Base-by-base conservation (phyloP, 345 rosid genomes). In the Theobroma cacao region DNA sequence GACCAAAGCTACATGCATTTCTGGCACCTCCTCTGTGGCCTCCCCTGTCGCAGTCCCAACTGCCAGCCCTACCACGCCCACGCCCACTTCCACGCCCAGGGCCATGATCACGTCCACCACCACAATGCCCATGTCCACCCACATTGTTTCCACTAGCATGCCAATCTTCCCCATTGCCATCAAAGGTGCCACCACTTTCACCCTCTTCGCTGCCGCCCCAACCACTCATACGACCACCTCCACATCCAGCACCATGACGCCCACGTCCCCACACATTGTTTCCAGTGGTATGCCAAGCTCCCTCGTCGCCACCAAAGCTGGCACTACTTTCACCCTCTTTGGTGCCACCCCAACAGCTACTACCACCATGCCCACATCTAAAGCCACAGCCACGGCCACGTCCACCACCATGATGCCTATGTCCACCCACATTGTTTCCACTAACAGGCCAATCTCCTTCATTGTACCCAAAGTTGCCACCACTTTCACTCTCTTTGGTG, bases 261-360 rank as follows among this genome's bases (percentile, higher is more conserved):
- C 78, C 80, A 55, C 56, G 41, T 18, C 86, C 77, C 52, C 79
- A 68, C 40, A 69, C 86, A 67, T 53, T 53, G 36, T 50, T 50
- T 36, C 61, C 61, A 33, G 7, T 12, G 38, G 18, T n/a, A 72
- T 72, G 13, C 15, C 47, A n/a, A 53, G 4, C 72, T 40, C 52
- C 20, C 52, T 40, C 50, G 14, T 26, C 26, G 17, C 33, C 26
- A 26, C 50, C 47, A 15, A 64, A n/a, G 30, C 48, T 66, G 17
- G 10, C 31, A 1, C 22, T 17, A 40, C 17, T 24, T 11, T 58
- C 33, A 64, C 2, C 26, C 34, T 24, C 55, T 22, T 67, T 48
- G 55, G 78, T 85, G 11, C 75, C 72, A 26, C 88, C 89, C 92
- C 93, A 84, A 2, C 93, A 83, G 13, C 91, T 87, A 1, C 86